Conservation (phyloP, 140 eudicot species). For the Stevia rebaudiana region DNA sequence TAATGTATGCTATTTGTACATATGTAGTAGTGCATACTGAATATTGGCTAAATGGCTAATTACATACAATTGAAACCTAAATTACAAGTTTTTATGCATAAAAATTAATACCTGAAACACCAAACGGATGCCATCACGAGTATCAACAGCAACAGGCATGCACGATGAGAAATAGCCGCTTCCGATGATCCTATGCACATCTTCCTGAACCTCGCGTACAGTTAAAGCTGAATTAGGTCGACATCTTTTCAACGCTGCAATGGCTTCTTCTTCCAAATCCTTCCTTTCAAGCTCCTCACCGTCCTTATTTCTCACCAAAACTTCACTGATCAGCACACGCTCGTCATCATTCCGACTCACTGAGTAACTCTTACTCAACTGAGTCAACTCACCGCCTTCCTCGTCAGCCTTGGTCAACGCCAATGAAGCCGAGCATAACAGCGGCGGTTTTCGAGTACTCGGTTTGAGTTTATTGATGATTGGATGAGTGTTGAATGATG, state of each 20-base stretch:
- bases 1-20: no score
- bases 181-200: conserved; percentile 83
- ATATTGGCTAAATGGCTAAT: neutral
- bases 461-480: conserved; percentile 14
- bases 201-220: conserved; percentile 86
- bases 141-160: conserved; percentile 90
- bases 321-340: conserved; percentile 91
- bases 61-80: neutral
- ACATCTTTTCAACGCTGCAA: conserved; percentile 68
- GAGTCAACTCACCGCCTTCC: conserved; percentile 30
- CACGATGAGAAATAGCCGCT: conserved; percentile 82
- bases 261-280: conserved; percentile 79
- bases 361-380: conserved; percentile 27
- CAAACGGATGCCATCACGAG: conserved; percentile 86
- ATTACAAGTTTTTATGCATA: neutral
- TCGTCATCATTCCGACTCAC: conserved; percentile 54
- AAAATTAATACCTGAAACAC: conserved; percentile 65
- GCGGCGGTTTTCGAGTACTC: conserved; percentile 10
- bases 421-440: conserved; percentile 52
- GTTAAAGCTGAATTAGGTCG: conserved; percentile 77
- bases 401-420: conserved; percentile 44
- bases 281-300: conserved; percentile 95
- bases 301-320: conserved; percentile 77
- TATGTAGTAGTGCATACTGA: neutral
- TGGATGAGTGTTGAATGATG: conserved; percentile 17